A percentile compares a stretch with the other conserved stretches of the same genome.
These are phyloP conservation scores for Lecanosticta acicola DNA, from an alignment of 2,329 filamentous ascomycete genomes.

Conservation along the genomic window DNA sequence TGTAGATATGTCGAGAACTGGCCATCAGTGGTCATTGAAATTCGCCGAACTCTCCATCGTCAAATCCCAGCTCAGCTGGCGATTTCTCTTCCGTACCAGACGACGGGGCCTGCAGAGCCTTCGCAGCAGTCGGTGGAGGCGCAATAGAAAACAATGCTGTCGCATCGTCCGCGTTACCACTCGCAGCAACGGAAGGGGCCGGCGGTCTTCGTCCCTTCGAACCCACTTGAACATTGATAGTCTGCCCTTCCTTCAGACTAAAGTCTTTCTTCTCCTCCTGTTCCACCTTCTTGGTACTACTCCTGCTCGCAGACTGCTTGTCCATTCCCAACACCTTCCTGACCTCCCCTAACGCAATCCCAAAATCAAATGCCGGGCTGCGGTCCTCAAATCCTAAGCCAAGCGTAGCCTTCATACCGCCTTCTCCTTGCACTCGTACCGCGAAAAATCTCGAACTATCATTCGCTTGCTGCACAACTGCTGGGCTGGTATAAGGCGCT, in stretches of 20 bases:
- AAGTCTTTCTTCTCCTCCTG: slow-evolving; percentile 64
- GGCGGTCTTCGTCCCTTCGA: slow-evolving; percentile 46
- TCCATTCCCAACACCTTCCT: slow-evolving; percentile 63
- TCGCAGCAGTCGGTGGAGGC: slow-evolving; percentile 59
- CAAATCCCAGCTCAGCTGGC: slow-evolving; percentile 66
- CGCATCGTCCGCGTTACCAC: slow-evolving; percentile 38
- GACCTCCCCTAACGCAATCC: slow-evolving; percentile 72
- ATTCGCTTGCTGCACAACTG: slow-evolving; percentile 67
- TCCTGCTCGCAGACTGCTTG: slow-evolving; percentile 36
- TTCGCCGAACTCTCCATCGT: slow-evolving; percentile 84
- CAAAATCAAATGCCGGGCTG: slow-evolving; percentile 79
- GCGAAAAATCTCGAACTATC: slow-evolving; percentile 84
- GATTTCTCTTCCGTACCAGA: slow-evolving; percentile 38
- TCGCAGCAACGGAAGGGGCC: slow-evolving; percentile 31
- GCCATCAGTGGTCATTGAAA: slow-evolving; percentile 49
- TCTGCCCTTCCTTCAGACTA: slow-evolving; percentile 83
- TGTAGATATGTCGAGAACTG: not conserved
- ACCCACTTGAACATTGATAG: slow-evolving; percentile 73
- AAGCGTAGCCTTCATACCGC: slow-evolving; percentile 69
- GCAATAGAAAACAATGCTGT: slow-evolving; percentile 64
- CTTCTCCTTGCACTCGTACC: slow-evolving; percentile 68
- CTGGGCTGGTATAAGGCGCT: slow-evolving; percentile 64
- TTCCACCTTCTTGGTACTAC: slow-evolving; percentile 35
- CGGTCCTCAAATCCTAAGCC: slow-evolving; percentile 86
- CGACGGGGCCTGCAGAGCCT: slow-evolving; percentile 56